Conservation (phyloP, 2,329 filamentous ascomycete genomes). For the Colletotrichum lini region DNA sequence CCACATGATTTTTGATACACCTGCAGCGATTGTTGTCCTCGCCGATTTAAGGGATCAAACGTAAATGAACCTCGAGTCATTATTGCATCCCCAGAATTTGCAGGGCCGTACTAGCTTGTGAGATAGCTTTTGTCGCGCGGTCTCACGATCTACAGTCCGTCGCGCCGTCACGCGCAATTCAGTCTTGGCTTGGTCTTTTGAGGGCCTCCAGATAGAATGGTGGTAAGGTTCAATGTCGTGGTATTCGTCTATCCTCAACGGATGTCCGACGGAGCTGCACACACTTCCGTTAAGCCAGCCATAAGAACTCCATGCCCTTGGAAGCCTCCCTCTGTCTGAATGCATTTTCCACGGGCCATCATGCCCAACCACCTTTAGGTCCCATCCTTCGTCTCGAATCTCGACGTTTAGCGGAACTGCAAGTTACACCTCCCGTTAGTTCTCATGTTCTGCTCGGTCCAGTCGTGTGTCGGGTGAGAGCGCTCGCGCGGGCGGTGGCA, state of each 20-base stretch:
- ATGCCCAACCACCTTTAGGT: constrained; percentile 41
- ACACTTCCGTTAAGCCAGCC: constrained; percentile 60
- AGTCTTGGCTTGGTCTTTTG: constrained; percentile 10
- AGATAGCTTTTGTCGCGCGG: constrained; percentile 13
- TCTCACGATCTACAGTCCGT: constrained; percentile 14
- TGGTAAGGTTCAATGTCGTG: constrained; percentile 55
- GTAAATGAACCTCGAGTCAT: constrained; percentile 25
- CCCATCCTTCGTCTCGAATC: constrained; percentile 39
- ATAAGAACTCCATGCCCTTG: constrained; percentile 57
- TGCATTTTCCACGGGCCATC: constrained; percentile 55
- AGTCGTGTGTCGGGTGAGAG: too few species aligned
- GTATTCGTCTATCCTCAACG: constrained; percentile 61
- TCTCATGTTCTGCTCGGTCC: constrained; percentile 24
- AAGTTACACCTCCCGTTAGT: constrained; percentile 33
- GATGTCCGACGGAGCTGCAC: constrained; percentile 58
- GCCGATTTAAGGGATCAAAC: background rate
- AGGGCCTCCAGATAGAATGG: constrained; percentile 15
- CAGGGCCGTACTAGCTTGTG: constrained; percentile 13
- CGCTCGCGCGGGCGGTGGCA: background rate
- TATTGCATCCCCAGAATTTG: constrained; percentile 36
- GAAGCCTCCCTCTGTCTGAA: constrained; percentile 60
- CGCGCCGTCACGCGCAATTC: constrained; percentile 28
- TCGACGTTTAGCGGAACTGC: constrained; percentile 56
- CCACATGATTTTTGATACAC: constrained; percentile 10
- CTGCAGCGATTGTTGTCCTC: background rate